phyloP scores from a whole-genome alignment of 805 yeast genomes.

The Schwanniomyces sp. region DNA sequence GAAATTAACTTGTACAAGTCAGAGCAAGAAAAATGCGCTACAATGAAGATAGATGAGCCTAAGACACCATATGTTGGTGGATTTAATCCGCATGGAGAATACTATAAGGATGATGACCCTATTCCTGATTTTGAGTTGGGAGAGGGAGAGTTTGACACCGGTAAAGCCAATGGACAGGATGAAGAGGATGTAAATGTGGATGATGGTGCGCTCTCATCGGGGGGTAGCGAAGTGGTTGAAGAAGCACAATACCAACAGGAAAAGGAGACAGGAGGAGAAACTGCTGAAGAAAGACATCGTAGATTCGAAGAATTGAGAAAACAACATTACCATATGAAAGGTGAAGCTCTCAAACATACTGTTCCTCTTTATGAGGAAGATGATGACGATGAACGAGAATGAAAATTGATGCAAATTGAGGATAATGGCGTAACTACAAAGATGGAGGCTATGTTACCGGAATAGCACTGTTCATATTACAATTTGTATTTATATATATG shows the following conservation, averaged over 20 bases:
- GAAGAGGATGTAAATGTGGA: conserved; percentile 10
- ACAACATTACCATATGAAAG: conserved; percentile 69
- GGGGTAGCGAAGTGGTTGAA: conserved; percentile 42
- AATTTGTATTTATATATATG: not conserved
- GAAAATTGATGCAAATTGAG: not conserved
- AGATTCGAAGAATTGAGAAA: conserved; percentile 78
- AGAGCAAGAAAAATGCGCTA: conserved; percentile 70
- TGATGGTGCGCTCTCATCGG: conserved; percentile 17
- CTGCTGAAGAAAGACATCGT: conserved; percentile 62
- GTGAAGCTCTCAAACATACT: conserved; percentile 43
- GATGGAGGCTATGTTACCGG: not conserved
- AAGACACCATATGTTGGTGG: conserved; percentile 95
- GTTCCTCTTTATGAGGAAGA: conserved; percentile 25
- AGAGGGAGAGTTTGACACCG: conserved; percentile 48
- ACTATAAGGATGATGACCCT: conserved; percentile 68
- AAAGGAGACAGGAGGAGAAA: conserved; percentile 34
- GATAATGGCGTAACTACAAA: not conserved
- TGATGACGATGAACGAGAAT: conserved; percentile 10
- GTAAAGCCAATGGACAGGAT: conserved; percentile 16
- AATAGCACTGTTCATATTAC: not conserved
- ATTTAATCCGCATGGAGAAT: conserved; percentile 77
- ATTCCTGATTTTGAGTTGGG: conserved; percentile 58
- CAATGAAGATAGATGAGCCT: conserved; percentile 89
- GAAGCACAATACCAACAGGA: conserved; percentile 30
- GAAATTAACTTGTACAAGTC: conserved; percentile 70